Evolutionary conservation across 371 early-diverging fungal genomes (phyloP), one percentile per base, ranked within the genome.

Genomic region (Parasitella parasitica): DNA sequence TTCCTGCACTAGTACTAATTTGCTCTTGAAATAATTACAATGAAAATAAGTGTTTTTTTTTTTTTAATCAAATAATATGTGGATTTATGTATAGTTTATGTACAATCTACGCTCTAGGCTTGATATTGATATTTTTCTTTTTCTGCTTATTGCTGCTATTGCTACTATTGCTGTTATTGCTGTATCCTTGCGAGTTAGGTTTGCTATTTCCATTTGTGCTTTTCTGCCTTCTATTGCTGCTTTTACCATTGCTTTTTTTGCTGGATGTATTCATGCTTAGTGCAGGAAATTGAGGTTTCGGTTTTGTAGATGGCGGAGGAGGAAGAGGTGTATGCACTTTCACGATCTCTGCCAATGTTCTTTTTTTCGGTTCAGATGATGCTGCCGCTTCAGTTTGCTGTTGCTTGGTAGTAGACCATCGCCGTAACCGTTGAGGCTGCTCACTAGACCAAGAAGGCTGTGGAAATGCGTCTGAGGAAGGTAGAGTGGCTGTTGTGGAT

Each of bases 311-410:
- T 13, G 35, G 24, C 1, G 57, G 20, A 9, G 61, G 49, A 0
- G 57, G 26, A 15, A n/a, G n/a, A n/a, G 61, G 57, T 38, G 60
- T 56, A n/a, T 55, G 49, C 6, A 64, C 36, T 35, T 64, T 69
- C 5, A 69, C 64, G 18, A 69, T 69, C 35, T 69, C 69, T 7
- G 69, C 69, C 61, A 69, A 39, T 26, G 69, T 69, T 27, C 37
- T 48, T 20, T 68, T 54, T 22, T 59, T 59, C 1, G 59, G 55
- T 46, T 58, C 63, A 15, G 16, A 13, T 43, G 20, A 18, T 20
- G 18, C 11, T 15, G 39, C 28, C 7, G 34, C 18, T 27, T 16
- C 55, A 13, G 15, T 11, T 32, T 27, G 24, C 15, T 35, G 11
- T 6, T 43, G 49, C 15, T 66, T 66, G 5, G 55, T 55, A 1